Evolutionary conservation across 2,329 filamentous ascomycete species (phyloP).

Genomic region (Ophiobolus disseminans): DNA sequence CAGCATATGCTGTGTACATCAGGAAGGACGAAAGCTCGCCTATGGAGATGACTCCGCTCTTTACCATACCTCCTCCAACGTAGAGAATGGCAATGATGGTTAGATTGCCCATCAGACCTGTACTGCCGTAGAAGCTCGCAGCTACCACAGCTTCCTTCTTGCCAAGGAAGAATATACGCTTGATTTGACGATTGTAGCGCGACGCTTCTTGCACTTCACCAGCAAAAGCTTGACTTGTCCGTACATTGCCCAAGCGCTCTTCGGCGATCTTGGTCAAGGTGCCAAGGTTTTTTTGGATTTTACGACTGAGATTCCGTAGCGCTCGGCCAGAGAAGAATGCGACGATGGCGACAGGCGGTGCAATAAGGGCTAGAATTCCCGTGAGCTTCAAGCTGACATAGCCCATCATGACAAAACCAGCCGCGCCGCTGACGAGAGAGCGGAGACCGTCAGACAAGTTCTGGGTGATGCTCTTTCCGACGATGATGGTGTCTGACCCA

Average conservation of each 20-base stretch:
- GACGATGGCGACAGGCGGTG: slow-evolving; percentile 87
- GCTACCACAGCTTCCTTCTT: slow-evolving; percentile 86
- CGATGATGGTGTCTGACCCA: slow-evolving; percentile 95
- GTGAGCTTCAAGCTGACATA: slow-evolving; percentile 93
- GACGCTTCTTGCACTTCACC: slow-evolving; percentile 89
- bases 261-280: slow-evolving; percentile 96
- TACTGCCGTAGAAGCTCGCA: slow-evolving; percentile 86
- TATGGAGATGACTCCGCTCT: slow-evolving; percentile 82
- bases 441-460: slow-evolving; percentile 96
- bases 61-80: slow-evolving; percentile 88
- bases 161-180: slow-evolving; percentile 89
- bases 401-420: slow-evolving; percentile 92
- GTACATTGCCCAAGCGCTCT: slow-evolving; percentile 95
- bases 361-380: slow-evolving; percentile 82
- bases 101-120: slow-evolving; percentile 94
- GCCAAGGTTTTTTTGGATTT: slow-evolving; percentile 93
- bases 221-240: slow-evolving; percentile 94
- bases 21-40: slow-evolving; percentile 95
- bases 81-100: slow-evolving; percentile 91
- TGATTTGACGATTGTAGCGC: slow-evolving; percentile 90
- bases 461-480: slow-evolving; percentile 97
- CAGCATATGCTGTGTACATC: slow-evolving; percentile 93
- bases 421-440: slow-evolving; percentile 85
- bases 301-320: slow-evolving; percentile 86
- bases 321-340: slow-evolving; percentile 91